Evolutionary conservation across 306 rosid species (phyloP).

Genomic region (Medicago truncatula): DNA sequence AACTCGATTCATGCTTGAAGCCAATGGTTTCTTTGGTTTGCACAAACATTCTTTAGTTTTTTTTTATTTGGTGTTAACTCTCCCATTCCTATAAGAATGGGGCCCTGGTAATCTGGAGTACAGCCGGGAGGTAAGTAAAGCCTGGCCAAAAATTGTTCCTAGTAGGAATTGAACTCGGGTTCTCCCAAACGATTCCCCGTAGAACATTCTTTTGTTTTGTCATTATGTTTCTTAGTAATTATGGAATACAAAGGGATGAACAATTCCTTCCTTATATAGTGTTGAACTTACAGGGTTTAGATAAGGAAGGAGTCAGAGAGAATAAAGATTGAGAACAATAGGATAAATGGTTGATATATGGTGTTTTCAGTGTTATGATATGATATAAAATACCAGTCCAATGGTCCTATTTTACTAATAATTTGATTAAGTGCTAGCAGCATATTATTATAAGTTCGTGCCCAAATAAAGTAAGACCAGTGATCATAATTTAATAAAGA

Average conservation of each 20-base stretch:
- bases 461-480: not conserved
- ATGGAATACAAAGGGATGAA: slow-evolving; percentile 10
- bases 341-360: slow-evolving; percentile 22
- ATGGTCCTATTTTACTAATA: slow-evolving; percentile 6
- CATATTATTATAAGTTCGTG: not conserved
- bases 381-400: slow-evolving; percentile 26
- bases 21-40: slow-evolving; percentile 34
- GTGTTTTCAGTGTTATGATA: slow-evolving; percentile 5
- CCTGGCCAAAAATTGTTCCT: no score
- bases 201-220: slow-evolving; percentile 16
- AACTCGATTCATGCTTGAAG: slow-evolving; percentile 34
- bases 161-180: no score
- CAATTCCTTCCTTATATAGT: slow-evolving; percentile 6
- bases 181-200: no score
- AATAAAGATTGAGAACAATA: not conserved
- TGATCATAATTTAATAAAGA: slow-evolving; percentile 2
- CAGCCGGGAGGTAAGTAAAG: no score
- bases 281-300: slow-evolving; percentile 7
- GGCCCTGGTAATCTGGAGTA: no score
- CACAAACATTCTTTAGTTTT: slow-evolving; percentile 17
- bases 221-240: slow-evolving; percentile 19
- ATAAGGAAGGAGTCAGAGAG: not conserved
- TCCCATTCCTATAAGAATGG: no score
- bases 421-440: not conserved
- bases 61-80: not conserved